Percentiles rank a stretch among this genome's conserved stretches.
Evolutionary conservation across 208 protist genomes (phyloP).

Genomic region (Crithidia brevicula): DNA sequence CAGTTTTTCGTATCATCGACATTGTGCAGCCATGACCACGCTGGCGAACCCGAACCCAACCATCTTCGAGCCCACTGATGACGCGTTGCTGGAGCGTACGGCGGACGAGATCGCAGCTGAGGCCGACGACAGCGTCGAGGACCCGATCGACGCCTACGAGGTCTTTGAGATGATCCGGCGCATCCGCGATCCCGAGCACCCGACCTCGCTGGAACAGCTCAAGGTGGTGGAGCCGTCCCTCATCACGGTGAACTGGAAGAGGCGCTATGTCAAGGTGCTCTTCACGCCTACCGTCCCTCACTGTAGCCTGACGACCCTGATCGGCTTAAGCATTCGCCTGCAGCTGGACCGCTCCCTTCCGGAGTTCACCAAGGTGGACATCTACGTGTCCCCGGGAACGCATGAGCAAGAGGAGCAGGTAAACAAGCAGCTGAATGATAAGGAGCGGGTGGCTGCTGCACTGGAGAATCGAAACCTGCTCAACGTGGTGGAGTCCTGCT

Average conservation of each 20-base stretch:
- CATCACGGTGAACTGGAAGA: slow-evolving; percentile 90
- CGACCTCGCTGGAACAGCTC: slow-evolving; percentile 98
- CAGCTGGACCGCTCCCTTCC: slow-evolving; percentile 96
- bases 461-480: slow-evolving; percentile 96
- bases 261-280: slow-evolving; percentile 77
- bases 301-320: slow-evolving; percentile 98
- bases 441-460: slow-evolving; percentile 98
- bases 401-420: slow-evolving; percentile 96
- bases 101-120: slow-evolving; percentile 50
- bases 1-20: too few species aligned
- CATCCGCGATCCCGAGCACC: slow-evolving; percentile 99
- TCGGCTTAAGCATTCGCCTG: slow-evolving; percentile 97
- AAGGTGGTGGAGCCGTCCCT: slow-evolving; percentile 90
- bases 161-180: slow-evolving; percentile 96
- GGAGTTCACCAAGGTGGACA: slow-evolving; percentile 94
- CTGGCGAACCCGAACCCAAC: slow-evolving; percentile 77
- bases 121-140: slow-evolving; percentile 60
- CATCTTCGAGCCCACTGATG: slow-evolving; percentile 39
- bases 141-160: slow-evolving; percentile 94
- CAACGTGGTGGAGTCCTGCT: slow-evolving; percentile 82
- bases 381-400: slow-evolving; percentile 92
- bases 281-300: slow-evolving; percentile 99
- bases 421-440: slow-evolving; percentile 99
- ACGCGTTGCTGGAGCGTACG: slow-evolving; percentile 28
- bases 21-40: too few species aligned